Base-by-base conservation (phyloP, 108 stramenopile species). In the Conticribra guillardii region DNA sequence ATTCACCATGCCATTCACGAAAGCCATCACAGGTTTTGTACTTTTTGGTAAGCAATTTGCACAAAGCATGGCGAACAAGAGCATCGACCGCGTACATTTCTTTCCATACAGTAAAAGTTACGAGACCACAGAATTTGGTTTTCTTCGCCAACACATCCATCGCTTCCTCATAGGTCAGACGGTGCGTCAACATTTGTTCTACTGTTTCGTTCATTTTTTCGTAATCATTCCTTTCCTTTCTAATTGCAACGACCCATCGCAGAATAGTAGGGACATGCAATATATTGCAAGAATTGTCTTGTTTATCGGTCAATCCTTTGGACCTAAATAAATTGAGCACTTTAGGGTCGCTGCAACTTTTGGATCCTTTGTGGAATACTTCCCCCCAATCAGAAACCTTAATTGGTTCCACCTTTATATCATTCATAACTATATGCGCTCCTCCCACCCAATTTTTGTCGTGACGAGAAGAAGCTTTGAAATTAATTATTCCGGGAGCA, bases 1-100 rank as follows among this genome's bases (percentile, higher is more conserved):
- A 9, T 7, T 37, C 14, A 11, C 60, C 51, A 50, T 71, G 61
- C 32, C 49, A 61, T n/a, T 2, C 11, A 45, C 28, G 52, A 34
- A 61, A n/a, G 26, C 47, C 58, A 23, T 31, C 33, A 28, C 70
- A 71, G 15, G 51, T 31, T 54, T 71, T 71, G 60, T 71, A 71
- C 28, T 71, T 28, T 24, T 53, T 62, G 3, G 70, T 71, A n/a
- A 71, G 51, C 4, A 54, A 27, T 34, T 53, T 34, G 47, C 70
- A 71, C 22, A 71, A 37, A 19, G 51, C 70, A 53, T 71, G 70
- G 7, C 70, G 45, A 27, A 61, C 70, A 28, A 71, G 46, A 2
- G 70, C 60, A 62, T 71, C 70, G 7, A 60, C 30, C n/a, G 33
- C n/a, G 53, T 71, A 71, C 1, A 33, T 17, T 4, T 31, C 27